phyloP scores from a whole-genome alignment of 1,284 basidiomycete species.

The Stereum hirsutum region DNA sequence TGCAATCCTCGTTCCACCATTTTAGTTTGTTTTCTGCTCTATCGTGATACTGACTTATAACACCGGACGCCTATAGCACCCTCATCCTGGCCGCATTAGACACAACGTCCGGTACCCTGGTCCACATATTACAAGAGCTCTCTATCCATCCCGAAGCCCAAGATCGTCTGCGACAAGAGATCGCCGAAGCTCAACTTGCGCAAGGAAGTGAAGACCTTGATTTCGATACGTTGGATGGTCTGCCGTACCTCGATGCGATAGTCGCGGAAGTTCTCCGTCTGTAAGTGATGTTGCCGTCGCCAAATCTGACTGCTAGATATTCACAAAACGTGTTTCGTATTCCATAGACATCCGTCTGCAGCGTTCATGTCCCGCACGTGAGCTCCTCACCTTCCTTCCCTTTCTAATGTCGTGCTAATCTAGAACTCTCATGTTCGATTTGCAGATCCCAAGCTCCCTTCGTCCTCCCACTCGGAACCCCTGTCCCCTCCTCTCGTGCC shows the following conservation, averaged over 20 bases:
- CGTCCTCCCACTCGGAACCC: slow-evolving; percentile 10
- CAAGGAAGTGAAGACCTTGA: too few species aligned
- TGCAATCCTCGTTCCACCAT: neutral
- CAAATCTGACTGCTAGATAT: too few species aligned
- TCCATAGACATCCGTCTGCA: slow-evolving; percentile 34
- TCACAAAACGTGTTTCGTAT: too few species aligned
- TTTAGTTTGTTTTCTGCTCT: too few species aligned
- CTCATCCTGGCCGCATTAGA: neutral
- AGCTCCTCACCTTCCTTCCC: slow-evolving; percentile 8
- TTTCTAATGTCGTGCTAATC: too few species aligned
- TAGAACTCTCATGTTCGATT: too few species aligned
- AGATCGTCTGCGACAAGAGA: neutral
- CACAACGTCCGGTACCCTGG: neutral
- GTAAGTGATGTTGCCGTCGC: too few species aligned
- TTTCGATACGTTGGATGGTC: neutral
- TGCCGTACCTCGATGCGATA: slow-evolving; percentile 29
- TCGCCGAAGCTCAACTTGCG: neutral
- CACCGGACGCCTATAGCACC: too few species aligned
- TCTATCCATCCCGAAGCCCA: neutral
- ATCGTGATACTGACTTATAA: neutral
- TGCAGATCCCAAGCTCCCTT: too few species aligned
- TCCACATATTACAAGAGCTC: neutral
- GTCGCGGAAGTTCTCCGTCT: slow-evolving; percentile 36
- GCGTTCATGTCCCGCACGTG: slow-evolving; percentile 34
- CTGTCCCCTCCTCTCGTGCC: slow-evolving; percentile 9